Evolutionary conservation across 164 flowering plant species (phyloP).

Genomic region (Vitis cinerea): DNA sequence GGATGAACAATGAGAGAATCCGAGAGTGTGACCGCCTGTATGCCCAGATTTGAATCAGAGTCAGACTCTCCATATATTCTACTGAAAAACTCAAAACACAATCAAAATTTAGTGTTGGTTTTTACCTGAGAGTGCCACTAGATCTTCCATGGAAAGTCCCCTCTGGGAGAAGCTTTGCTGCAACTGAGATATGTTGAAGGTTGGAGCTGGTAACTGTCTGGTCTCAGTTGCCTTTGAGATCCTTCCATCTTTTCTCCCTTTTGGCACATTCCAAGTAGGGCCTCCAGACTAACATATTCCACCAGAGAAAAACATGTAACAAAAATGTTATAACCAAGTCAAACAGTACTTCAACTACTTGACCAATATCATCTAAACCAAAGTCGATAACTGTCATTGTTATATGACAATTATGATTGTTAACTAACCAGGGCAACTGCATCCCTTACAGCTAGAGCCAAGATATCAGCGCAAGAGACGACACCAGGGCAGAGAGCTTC

Average conservation of each 20-base stretch:
- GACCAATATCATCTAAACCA: neutral
- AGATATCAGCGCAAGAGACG: constrained; percentile 92
- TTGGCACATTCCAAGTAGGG: constrained; percentile 82
- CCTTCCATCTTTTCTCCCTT: constrained; percentile 86
- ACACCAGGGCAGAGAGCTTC: constrained; percentile 76
- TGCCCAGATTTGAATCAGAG: neutral
- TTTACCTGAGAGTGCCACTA: constrained; percentile 85
- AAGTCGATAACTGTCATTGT: no score
- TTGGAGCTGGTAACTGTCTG: constrained; percentile 68
- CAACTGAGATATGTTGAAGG: constrained; percentile 67
- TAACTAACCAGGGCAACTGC: constrained; percentile 63
- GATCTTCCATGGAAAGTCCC: constrained; percentile 68
- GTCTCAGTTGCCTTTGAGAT: constrained; percentile 75
- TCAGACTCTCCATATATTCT: neutral
- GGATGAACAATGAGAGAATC: constrained; percentile 87
- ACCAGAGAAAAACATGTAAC: neutral
- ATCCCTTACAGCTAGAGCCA: constrained; percentile 86
- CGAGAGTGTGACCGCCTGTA: constrained; percentile 86
- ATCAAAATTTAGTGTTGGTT: neutral
- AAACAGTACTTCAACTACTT: neutral
- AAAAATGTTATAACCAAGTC: neutral
- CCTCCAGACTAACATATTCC: constrained; percentile 65
- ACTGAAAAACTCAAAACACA: neutral
- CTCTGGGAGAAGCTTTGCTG: constrained; percentile 76
- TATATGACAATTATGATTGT: neutral